Evolutionary conservation across 805 yeast genomes (phyloP).

Genomic region (Candida taoyuanica): DNA sequence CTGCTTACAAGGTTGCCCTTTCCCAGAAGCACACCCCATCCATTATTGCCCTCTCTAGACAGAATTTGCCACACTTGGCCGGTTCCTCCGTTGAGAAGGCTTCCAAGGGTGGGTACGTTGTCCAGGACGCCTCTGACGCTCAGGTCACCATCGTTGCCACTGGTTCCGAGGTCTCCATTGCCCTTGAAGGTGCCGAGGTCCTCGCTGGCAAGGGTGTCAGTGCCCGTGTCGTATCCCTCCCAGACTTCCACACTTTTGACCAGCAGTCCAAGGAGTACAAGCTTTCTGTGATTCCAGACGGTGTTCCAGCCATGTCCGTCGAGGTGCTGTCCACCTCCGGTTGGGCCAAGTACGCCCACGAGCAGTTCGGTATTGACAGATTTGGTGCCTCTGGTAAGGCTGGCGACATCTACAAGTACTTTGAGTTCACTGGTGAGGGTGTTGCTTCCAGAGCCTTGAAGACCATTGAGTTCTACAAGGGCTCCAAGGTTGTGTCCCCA

Average conservation of each 20-base stretch:
- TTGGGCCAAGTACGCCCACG: slow-evolving; percentile 94
- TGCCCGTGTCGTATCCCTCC: slow-evolving; percentile 84
- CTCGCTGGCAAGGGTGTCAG: slow-evolving; percentile 61
- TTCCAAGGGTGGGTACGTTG: slow-evolving; percentile 87
- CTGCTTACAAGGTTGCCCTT: slow-evolving; percentile 69
- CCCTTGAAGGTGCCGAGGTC: slow-evolving; percentile 76
- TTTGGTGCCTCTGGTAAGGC: slow-evolving; percentile 97
- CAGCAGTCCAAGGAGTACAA: slow-evolving; percentile 74
- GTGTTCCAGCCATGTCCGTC: slow-evolving; percentile 86
- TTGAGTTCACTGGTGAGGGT: slow-evolving; percentile 92
- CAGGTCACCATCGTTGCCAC: slow-evolving; percentile 80
- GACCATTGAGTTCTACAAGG: slow-evolving; percentile 81
- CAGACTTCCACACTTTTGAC: slow-evolving; percentile 90
- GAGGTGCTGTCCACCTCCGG: slow-evolving; percentile 91
- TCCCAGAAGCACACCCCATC: slow-evolving; percentile 63
- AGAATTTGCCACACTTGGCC: slow-evolving; percentile 86
- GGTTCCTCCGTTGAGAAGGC: slow-evolving; percentile 93
- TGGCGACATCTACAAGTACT: slow-evolving; percentile 71
- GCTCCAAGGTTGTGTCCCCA: slow-evolving; percentile 66
- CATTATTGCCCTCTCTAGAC: slow-evolving; percentile 76
- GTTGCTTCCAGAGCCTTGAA: slow-evolving; percentile 79
- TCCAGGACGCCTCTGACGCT: slow-evolving; percentile 54
- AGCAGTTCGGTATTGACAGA: slow-evolving; percentile 91
- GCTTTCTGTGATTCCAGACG: slow-evolving; percentile 88
- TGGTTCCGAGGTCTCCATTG: slow-evolving; percentile 86